Evolutionary conservation across 1,139 yeast genomes (phyloP), one percentile per base, ranked within the genome.

Genomic region (Saccharomycopsis phalli): DNA sequence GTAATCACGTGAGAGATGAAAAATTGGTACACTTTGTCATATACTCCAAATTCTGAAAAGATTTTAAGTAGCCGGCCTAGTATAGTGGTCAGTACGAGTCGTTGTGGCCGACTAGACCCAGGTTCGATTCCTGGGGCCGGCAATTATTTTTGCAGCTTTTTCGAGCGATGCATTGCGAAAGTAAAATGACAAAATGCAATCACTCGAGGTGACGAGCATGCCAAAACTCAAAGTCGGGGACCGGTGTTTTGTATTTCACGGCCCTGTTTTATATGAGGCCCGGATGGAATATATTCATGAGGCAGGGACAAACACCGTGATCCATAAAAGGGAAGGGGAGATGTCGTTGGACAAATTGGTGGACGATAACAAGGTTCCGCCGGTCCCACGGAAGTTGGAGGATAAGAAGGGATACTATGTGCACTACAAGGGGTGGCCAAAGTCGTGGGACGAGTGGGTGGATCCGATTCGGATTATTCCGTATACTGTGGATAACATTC

Each of bases 361-460:
- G 22, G 36, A 30, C 8, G 27, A 30, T 20, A 31, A 36, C 4
- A 25, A 25, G 21, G 35, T 37, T 26, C 23, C 49, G 38, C 47
- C 61, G 35, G 57, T 76, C 26, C 80, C 86, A 1, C 62, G 55
- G 11, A 69, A 65, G 2, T 55, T 71, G 32, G 53, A 52, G 23
- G 59, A 57, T 23, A 53, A 61, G 39, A 57, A 64, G 42, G 67
- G 77, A 44, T 88, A 76, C 58, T 78, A 67, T 49, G 74, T 91
- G 6, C 98, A 91, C 57, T 91, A 91, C 61, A 83, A 80, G 53
- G 97, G 97, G 2, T 91, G 98, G 98, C 88, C 87, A 53, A 62
- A 78, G 18, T 78, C 88, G 49, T 91, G 96, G 96, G 97, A 91
- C 57, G 98, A 91, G 58, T 91, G 98, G 98, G 94, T 91, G 1